Evolutionary conservation across 768 basidiomycete species (phyloP), one percentile per base, ranked within the genome.

Genomic region (Dioszegia crocea): DNA sequence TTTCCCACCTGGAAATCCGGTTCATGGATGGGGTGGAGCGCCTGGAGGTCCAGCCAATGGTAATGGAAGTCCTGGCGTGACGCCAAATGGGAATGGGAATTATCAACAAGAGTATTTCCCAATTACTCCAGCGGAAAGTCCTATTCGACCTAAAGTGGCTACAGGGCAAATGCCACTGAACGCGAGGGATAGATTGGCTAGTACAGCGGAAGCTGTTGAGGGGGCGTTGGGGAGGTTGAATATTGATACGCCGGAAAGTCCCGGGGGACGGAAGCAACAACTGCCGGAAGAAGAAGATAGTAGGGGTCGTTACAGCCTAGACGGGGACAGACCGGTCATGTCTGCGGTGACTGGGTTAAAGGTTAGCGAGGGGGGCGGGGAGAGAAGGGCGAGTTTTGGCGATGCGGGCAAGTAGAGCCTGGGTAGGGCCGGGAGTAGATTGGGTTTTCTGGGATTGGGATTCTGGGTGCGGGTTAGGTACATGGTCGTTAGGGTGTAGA

Each of bases 381-480:
- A 67, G 45, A 50, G 66, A 33, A 44, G 66, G 24, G 66, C 66
- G 19, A 67, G 66, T 51, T 67, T 57, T 49, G 66, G 63, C 19
- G 66, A 64, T 64, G 45, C 46, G 38, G 57, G 30, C 23, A 50
- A 33, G 26, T 46, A 26, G 24, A 4, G 19, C 40, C 4, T 45
- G 16, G 44, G 41, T 24, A n/a, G n/a, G n/a, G n/a, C n/a, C n/a
- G n/a, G n/a, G n/a, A n/a, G n/a, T n/a, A n/a, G 30, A 55, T 39
- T 44, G 24, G 14, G 19, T 56, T 44, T 10, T 40, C 14, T 21
- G 38, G 39, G 11, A 27, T 54, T 43, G 10, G 27, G 21, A 46
- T 56, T 56, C n/a, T 30, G 36, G 36, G 36, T 38, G 36, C 10
- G 36, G 9, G 9, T 38, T 38, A 17, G 36, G 36, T n/a, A n/a